Evolutionary conservation across 345 rosid genomes (phyloP), one percentile per base, ranked within the genome.

Genomic region (Melastoma malabathricum): DNA sequence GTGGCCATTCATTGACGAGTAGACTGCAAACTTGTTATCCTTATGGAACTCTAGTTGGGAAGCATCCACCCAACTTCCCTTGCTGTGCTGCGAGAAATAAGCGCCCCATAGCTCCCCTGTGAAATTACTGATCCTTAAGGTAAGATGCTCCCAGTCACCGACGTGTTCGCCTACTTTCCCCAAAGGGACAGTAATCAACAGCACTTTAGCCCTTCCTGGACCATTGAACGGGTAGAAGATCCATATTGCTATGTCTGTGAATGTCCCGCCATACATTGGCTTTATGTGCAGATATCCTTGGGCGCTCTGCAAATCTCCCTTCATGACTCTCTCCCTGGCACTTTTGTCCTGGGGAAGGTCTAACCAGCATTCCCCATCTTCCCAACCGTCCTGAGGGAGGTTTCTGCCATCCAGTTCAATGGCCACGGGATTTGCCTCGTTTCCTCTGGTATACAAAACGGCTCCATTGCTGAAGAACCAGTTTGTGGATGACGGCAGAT

Each of bases 101-200:
- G 78, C 68, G 3, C 73, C 46, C 64, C 65, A 52, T 0, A 90
- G 67, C 72, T 76, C 76, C 5, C 92, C 94, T 27, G 48, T 72
- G 61, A 90, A 84, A 47, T 90, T 90, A 73, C 92, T 90, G 18
- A 86, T 51, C 53, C 96, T 62, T 18, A 90, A 59, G 41, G 96
- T 82, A 50, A 73, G 52, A 51, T 86, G 96, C 74, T 90, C 98
- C 98, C 96, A 90, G 5, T 90, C 96, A 0, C 96, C 96, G 4
- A 85, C 70, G 50, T 89, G 97, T 55, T 83, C 77, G 3, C 95
- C 97, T 52, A 89, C 73, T 59, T 46, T 80, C 25, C 94, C 92
- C 17, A 86, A 18, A 0, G 78, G 51, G 5, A 84, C 43, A 8
- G 71, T 67, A 25, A 90, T 13, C 59, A 80, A 45, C 57, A 68